Evolutionary conservation across 257 asterid genomes (phyloP), one percentile per base, ranked within the genome.

Genomic region (Euphrasia confusa): DNA sequence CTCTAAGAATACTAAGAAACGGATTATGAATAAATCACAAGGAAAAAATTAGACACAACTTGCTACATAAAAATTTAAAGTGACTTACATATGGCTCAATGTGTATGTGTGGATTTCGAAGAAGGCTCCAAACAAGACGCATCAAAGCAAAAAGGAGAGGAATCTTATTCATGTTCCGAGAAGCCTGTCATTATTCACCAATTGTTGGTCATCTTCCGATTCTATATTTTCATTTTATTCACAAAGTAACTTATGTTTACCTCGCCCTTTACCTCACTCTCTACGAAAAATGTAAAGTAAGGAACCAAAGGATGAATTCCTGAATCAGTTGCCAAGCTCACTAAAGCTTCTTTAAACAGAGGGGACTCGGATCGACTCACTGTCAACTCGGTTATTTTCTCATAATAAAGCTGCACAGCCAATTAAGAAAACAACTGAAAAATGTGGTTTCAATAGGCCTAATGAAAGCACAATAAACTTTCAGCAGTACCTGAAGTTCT

Each of bases 241-340:
- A 18, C 37, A 54, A 60, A 17, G 55, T 50, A 39, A 47, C 66
- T 21, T 26, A 53, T 11, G 48, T 58, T 21, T 21, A 21, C 24
- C 24, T 21, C 24, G 24, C 24, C 24, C 24, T 21, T 65, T 70
- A 87, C 99, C 97, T 93, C 99, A 52, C 87, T 97, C 56, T 89
- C 94, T 68, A 89, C 84, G 74, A 89, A 93, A 80, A 78, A 83
- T 59, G 99, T 85, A 64, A 93, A 90, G 74, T 93, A 93, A 49
- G 99, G 99, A 72, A 93, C 97, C 71, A 93, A 72, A 45, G 97
- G 97, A 76, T 93, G 99, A 55, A 93, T 87, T 63, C 99, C 99
- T 1, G 99, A 87, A 76, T 89, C 97, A 67, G 99, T 87, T 74
- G 97, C 89, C 86, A 93, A 81, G 88, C 96, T 93, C 77, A 64